Percentiles rank a stretch among this genome's conserved stretches.
Conservation (phyloP, 2,329 filamentous ascomycete genomes). For the Xylaria sp. region DNA sequence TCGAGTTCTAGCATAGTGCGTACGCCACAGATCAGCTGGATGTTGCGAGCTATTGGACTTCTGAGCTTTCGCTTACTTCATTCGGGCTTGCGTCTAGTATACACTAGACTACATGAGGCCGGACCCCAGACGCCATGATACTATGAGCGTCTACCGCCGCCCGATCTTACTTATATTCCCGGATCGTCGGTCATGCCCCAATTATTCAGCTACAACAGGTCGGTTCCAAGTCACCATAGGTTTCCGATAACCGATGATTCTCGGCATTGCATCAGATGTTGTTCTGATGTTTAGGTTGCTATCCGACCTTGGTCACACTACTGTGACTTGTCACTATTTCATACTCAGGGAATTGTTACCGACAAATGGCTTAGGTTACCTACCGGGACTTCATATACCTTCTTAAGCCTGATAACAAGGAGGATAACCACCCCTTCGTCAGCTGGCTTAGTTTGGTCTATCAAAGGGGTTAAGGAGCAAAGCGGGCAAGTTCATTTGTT, state of each 20-base stretch:
- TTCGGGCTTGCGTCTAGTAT: background rate
- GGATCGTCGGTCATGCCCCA: slow-evolving; percentile 7
- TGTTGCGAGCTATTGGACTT: background rate
- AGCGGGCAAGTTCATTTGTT: background rate
- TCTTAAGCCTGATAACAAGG: background rate
- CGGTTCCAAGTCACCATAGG: slow-evolving; percentile 17
- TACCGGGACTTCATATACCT: background rate
- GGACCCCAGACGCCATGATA: slow-evolving; percentile 12
- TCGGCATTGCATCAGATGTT: slow-evolving; percentile 19
- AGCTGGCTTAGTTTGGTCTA: background rate
- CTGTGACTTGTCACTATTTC: slow-evolving; percentile 22
- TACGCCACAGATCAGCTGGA: slow-evolving; percentile 18
- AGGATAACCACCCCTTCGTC: background rate
- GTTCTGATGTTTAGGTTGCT: slow-evolving; percentile 3
- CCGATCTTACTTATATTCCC: slow-evolving; percentile 19
- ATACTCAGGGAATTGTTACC: background rate
- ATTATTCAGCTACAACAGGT: slow-evolving; percentile 1
- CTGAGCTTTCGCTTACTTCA: background rate
- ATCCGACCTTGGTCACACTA: slow-evolving; percentile 2
- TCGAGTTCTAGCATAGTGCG: background rate
- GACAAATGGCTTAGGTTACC: background rate
- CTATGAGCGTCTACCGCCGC: slow-evolving; percentile 4
- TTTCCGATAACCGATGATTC: slow-evolving; percentile 26
- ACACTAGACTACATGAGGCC: background rate
- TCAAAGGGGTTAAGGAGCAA: background rate